Percentiles rank a stretch among this genome's conserved stretches.
Evolutionary conservation across 2,329 filamentous ascomycete species (phyloP).

Genomic region (Sporothrix schenckii): DNA sequence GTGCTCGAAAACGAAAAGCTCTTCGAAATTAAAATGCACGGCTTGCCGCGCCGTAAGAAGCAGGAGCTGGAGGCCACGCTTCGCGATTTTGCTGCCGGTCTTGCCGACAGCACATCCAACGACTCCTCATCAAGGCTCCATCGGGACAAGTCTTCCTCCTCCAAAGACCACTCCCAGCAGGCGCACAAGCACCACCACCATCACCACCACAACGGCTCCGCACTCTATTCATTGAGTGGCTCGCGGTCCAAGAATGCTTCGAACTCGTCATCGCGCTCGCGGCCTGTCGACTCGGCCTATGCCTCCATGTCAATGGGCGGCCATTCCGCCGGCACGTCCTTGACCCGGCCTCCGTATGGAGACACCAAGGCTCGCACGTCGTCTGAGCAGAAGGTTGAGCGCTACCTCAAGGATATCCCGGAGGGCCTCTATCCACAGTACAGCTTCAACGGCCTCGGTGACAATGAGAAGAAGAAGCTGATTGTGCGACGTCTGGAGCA

Average conservation of each 20-base stretch:
- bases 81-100: constrained; percentile 67
- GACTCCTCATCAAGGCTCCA: constrained; percentile 48
- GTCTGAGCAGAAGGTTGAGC: constrained; percentile 65
- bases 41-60: constrained; percentile 71
- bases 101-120: constrained; percentile 54
- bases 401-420: constrained; percentile 72
- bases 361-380: constrained; percentile 47
- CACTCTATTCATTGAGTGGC: constrained; percentile 47
- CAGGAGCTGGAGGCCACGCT: constrained; percentile 74
- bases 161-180: constrained; percentile 39
- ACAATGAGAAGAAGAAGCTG: constrained; percentile 74
- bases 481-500: constrained; percentile 78
- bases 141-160: constrained; percentile 45
- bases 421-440: constrained; percentile 66
- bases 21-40: constrained; percentile 81
- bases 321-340: constrained; percentile 49
- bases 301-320: constrained; percentile 66
- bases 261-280: constrained; percentile 56
- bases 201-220: constrained; percentile 15
- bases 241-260: constrained; percentile 57
- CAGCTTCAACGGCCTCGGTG: constrained; percentile 59
- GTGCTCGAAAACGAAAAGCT: constrained; percentile 74
- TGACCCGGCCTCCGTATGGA: constrained; percentile 45
- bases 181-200: constrained; percentile 39
- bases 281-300: constrained; percentile 64